phyloP scores from a whole-genome alignment of 225 moss, liverwort and hornwort species.

The Lunularia cruciata region DNA sequence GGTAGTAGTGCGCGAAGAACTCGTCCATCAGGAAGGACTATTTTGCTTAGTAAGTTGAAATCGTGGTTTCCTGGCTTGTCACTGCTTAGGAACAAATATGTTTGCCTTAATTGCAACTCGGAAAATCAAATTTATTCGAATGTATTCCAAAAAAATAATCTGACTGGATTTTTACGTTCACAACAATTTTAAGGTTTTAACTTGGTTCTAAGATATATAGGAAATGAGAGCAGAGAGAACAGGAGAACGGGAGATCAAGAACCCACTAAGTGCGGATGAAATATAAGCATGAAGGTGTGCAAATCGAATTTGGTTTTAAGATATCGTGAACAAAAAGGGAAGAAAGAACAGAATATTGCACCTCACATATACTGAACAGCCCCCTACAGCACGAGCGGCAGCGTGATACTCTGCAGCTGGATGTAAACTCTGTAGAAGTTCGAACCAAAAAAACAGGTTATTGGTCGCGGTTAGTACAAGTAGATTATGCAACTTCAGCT shows the following conservation, averaged over 20 bases:
- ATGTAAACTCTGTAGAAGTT: constrained; percentile 69
- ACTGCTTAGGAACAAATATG: constrained; percentile 44
- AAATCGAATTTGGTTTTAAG: too few species aligned
- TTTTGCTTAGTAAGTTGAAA: constrained; percentile 79
- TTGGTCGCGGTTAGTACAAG: background rate
- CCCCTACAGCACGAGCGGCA: constrained; percentile 92
- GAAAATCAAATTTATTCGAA: too few species aligned
- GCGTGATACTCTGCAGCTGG: constrained; percentile 96
- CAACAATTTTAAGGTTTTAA: too few species aligned
- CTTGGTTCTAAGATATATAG: background rate
- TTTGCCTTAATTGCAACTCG: too few species aligned
- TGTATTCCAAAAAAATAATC: too few species aligned
- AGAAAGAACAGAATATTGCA: too few species aligned
- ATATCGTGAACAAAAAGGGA: too few species aligned
- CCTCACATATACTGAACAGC: constrained; percentile 96
- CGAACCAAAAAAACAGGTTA: background rate
- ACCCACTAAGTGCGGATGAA: too few species aligned
- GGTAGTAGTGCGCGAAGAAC: constrained; percentile 83
- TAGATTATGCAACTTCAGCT: background rate
- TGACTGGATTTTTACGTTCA: too few species aligned
- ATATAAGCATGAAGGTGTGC: too few species aligned
- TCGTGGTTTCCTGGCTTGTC: constrained; percentile 91
- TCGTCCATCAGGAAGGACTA: constrained; percentile 83
- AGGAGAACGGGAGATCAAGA: too few species aligned
- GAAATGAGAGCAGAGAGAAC: background rate